Conservation (phyloP, 371 early-diverging fungal species). For the Syncephalis fuscata region DNA sequence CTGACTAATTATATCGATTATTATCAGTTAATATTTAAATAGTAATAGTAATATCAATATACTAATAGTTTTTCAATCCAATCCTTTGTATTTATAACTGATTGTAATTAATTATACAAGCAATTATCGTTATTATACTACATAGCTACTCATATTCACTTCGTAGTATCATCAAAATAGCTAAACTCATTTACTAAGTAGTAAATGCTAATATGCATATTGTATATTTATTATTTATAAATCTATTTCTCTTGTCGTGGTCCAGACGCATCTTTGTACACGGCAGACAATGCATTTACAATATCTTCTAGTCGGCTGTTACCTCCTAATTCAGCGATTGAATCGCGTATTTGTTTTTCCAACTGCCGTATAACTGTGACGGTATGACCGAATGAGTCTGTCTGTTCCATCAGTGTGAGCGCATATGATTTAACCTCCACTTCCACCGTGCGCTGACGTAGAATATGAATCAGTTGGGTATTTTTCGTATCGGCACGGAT, state of each 20-base stretch:
- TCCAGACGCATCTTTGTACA: not conserved
- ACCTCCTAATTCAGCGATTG: constrained; percentile 54
- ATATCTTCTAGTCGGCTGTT: constrained; percentile 43
- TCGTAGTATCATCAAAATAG: no score
- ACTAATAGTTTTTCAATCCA: no score
- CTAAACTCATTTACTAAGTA: no score
- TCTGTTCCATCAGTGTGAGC: constrained; percentile 54
- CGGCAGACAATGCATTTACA: constrained; percentile 20
- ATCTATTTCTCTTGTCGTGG: not conserved
- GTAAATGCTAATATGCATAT: no score
- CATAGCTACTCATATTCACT: no score
- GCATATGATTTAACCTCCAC: constrained; percentile 77
- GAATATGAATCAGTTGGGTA: constrained; percentile 25
- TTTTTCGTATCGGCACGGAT: constrained; percentile 16
- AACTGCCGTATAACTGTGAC: constrained; percentile 28
- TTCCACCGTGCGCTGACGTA: constrained; percentile 67
- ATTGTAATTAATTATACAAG: no score
- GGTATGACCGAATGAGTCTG: constrained; percentile 68
- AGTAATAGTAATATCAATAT: no score
- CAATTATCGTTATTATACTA: no score
- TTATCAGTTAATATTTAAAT: no score
- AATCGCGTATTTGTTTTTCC: constrained; percentile 35
- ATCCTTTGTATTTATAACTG: no score
- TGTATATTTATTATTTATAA: no score
- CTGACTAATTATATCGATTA: no score